Base-by-base conservation (phyloP, 345 rosid genomes). In the Eucalyptus regnans region DNA sequence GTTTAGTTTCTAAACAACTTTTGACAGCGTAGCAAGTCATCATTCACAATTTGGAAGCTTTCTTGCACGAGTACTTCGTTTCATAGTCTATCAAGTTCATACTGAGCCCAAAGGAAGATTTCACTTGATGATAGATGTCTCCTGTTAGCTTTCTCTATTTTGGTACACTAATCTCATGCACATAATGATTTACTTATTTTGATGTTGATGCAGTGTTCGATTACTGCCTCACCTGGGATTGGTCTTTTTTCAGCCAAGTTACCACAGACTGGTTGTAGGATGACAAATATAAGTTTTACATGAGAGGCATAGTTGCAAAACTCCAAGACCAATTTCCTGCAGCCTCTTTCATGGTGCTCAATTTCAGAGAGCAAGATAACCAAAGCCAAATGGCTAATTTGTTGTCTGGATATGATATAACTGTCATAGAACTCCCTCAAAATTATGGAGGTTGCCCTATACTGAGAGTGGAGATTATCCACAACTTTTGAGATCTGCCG, bases 351-450 rank as follows among this genome's bases (percentile, higher is more conserved):
- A 90, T 95, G 89, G 99, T 92, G 89, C 95, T 96, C 90, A 97
- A 97, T 93, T 97, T 97, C 88, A 95, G 95, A 29, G 96, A 96
- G 83, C 96, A 93, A 29, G 92, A 94, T 64, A 90, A 92, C 50
- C 95, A 88, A 54, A 96, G 94, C 90, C 92, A 90, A 44, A 88
- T 96, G 90, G 93, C 96, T 44, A 92, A 92, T 84, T 88, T 95
- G 27, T 88, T 97, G 85, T 95, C 96, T 62, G 94, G 95, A 88
- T 91, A 93, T 90, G 97, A 93, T 91, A 94, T 96, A 93, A 96
- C 97, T 15, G 93, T 96, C 86, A 95, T 95, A 98, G 98, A 97
- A 93, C 95, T 96, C 89, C 99, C 99, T 91, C 95, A 96, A 88
- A 98, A 96, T 86, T 95, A 96, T 44, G 98, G 96, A 91, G 98